Evolutionary conservation across 139 green algal genomes (phyloP).

Genomic region (Auxenochlorella pyrenoidosa): DNA sequence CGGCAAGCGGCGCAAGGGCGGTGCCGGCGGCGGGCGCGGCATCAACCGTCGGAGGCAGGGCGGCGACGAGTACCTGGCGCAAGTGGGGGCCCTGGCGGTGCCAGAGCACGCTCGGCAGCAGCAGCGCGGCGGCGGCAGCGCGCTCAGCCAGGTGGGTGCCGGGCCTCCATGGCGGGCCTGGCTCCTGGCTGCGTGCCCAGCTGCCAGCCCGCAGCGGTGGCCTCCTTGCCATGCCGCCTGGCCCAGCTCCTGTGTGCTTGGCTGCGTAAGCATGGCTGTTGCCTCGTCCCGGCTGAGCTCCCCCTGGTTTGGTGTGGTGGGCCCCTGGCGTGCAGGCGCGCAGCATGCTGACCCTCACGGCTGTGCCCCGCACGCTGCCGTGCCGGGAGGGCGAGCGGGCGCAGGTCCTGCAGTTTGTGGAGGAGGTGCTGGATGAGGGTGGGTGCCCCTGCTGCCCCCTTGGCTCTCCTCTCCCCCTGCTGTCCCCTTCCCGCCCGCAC

Average conservation of each 20-base stretch:
- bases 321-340: slow-evolving; percentile 40
- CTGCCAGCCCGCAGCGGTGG: background rate
- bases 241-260: too few relatives aligned
- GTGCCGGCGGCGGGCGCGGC: background rate
- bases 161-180: background rate
- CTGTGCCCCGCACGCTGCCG: slow-evolving; percentile 69
- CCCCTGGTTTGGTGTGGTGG: too few relatives aligned
- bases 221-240: background rate
- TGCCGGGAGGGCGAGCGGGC: slow-evolving; percentile 86
- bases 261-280: too few relatives aligned
- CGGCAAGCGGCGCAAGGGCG: background rate
- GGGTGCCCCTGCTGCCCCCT: background rate
- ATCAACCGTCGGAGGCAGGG: slow-evolving; percentile 20
- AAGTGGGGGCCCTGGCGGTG: slow-evolving; percentile 34
- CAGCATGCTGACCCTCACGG: slow-evolving; percentile 63
- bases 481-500: too few relatives aligned
- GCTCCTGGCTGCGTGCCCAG: too few relatives aligned
- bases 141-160: background rate
- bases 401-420: slow-evolving; percentile 71
- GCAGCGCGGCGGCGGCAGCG: background rate
- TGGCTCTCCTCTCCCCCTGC: too few relatives aligned
- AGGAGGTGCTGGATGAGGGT: slow-evolving; percentile 63
- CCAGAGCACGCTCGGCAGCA: slow-evolving; percentile 6
- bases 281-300: too few relatives aligned
- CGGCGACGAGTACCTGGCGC: slow-evolving; percentile 20